Conservation (phyloP, 768 basidiomycete species). For the Suillus cothurnatus region DNA sequence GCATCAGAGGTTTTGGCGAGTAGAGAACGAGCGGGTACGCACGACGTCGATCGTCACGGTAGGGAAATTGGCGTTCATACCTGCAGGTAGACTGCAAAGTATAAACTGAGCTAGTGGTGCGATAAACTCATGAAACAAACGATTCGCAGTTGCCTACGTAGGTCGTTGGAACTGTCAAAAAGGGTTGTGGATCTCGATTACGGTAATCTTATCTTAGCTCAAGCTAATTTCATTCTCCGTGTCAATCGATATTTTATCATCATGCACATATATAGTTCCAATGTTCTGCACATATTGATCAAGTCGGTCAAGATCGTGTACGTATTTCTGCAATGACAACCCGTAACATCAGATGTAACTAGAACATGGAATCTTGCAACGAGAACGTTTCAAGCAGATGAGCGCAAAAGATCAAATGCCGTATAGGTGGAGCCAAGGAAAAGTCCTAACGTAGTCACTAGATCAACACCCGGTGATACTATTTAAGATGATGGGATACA, state of each 20-base stretch:
- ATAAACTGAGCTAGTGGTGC: neutral
- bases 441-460: constrained; percentile 14
- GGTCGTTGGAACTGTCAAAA: constrained; percentile 6
- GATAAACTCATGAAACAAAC: constrained; percentile 4
- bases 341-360: neutral
- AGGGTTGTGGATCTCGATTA: neutral
- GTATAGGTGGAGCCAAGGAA: constrained; percentile 18
- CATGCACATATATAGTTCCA: neutral
- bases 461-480: neutral
- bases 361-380: neutral
- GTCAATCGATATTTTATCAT: neutral
- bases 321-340: neutral
- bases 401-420: constrained; percentile 14
- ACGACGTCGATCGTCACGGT: constrained; percentile 35
- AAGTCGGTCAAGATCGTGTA: neutral
- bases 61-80: constrained; percentile 29
- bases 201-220: neutral
- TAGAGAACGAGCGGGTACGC: constrained; percentile 7
- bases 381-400: constrained; percentile 7
- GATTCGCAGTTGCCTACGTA: neutral
- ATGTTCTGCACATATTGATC: neutral
- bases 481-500: neutral
- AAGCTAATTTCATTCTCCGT: neutral
- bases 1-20: neutral
- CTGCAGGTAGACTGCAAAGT: constrained; percentile 3